Base-by-base conservation (phyloP, 2,329 filamentous ascomycete genomes). In the Aspergillus clavatus region DNA sequence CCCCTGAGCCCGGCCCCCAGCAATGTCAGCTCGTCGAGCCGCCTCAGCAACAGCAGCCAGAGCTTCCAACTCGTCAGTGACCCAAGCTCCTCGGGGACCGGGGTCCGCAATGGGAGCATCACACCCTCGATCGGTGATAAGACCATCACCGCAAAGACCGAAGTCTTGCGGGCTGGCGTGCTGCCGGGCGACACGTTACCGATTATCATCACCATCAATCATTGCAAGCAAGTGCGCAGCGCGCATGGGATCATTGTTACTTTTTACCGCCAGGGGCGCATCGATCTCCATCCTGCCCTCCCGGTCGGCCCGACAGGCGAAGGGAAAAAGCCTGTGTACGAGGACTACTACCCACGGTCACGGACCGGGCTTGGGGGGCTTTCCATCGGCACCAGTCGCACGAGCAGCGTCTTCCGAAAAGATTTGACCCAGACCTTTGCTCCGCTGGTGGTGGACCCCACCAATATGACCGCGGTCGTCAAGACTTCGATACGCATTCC, bases 231-330 rank as follows among this genome's bases (percentile, higher is more conserved):
- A 46, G 81, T 97, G 60, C 89, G 91, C 71, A 97, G 89, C 63
- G 78, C 95, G 70, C 87, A 91, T 56, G 91, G 93, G 6, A 86
- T 97, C 38, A 93, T 97, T 49, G 82, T 95, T 37, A 97, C 93
- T 1, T 73, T 98, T 7, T 96, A 94, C 64, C 82, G 93, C 36
- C 87, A 95, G 66, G 89, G 89, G 19, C 83, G 89, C 48, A 91
- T 97, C 37, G 91, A 98, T 62, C 86, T 89, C 59, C 79, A 83
- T 58, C 82, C 81, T 18, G 74, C 78, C 7, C 74, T 83, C 44
- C 72, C 80, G 3, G 68, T 84, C 24, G 77, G 75, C 12, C 71
- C 81, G 33, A 79, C 80, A 1, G 80, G 81, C 49, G 82, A 85
- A 50, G 80, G 81, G 8, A 83, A 82, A 56, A 83, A 81, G 58